Base-by-base conservation (phyloP, 257 asterid genomes). In the Primulina eburnea region DNA sequence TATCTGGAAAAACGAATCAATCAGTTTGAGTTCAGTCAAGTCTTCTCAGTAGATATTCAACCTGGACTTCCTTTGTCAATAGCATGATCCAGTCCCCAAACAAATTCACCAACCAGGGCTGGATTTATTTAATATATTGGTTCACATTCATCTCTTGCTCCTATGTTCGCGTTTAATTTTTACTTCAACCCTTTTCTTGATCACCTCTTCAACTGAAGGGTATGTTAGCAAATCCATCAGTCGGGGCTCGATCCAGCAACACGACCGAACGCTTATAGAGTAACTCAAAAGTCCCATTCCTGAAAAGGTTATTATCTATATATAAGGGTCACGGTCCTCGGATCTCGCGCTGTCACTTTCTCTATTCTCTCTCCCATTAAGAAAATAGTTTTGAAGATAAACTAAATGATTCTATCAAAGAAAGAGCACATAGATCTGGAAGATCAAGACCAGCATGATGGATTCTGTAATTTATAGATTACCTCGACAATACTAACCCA, bases 21-120 rank as follows among this genome's bases (percentile, higher is more conserved):
- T 50, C 7, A 5, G 4, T 16, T 34, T 50, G 21, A 16, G 57
- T 30, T 75, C 58, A 89, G 72, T 93, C 96, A 40, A 90, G 86
- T 73, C 99, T 87, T 82, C 87, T 87, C 72, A 89, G 73, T 7
- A 93, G 78, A 77, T 93, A 93, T 82, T 86, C 80, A 34, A 89
- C 85, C 82, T 93, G 97, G 61, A 93, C 99, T 76, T 89, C 90
- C 84, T 93, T 93, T 3, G 97, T 93, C 74, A 90, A 77, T 20
- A 97, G 99, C 99, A 93, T 93, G 79, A 93, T 89, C 96, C 96
- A 93, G 38, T 87, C 87, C 71, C 91, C 87, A 35, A 87, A 93
- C 0, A 93, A 72, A 70, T 78, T 78, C 85, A 37, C 86, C 97
- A 62, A 93, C 90, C 18, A 93, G 82, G 78, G 76, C 33, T 4